phyloP scores from a whole-genome alignment of 2,329 filamentous ascomycete genomes.

The Aspergillus tamarii region DNA sequence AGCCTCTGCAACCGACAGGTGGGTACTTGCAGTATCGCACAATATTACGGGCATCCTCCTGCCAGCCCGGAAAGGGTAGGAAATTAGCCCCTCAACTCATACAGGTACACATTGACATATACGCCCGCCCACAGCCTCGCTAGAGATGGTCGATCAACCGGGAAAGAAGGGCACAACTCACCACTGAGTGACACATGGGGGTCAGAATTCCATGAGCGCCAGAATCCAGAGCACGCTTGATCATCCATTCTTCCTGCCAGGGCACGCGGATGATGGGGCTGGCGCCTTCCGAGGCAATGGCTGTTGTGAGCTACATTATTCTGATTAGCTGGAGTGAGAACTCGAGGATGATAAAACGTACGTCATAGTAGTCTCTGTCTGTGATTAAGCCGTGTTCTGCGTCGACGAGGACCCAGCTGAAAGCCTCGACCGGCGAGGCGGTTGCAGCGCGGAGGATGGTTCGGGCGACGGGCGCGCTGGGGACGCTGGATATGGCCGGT shows the following conservation, averaged over 20 bases:
- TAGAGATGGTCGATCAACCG: too few species aligned
- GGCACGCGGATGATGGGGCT: conserved; percentile 42
- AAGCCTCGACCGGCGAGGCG: conserved; percentile 20
- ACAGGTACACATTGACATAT: too few species aligned
- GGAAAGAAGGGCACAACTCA: conserved; percentile 7
- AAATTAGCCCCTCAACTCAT: not conserved
- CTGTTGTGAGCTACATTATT: conserved; percentile 22
- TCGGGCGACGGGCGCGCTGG: conserved; percentile 35
- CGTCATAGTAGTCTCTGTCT: conserved; percentile 43
- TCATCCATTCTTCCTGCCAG: conserved; percentile 42
- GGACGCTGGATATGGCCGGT: conserved; percentile 24
- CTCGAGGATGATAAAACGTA: not conserved
- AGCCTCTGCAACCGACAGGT: conserved; percentile 35
- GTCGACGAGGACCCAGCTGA: conserved; percentile 45
- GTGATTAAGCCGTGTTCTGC: conserved; percentile 45
- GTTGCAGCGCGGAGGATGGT: conserved; percentile 35
- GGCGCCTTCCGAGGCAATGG: conserved; percentile 38
- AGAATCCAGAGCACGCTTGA: conserved; percentile 44
- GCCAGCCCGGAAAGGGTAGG: not conserved
- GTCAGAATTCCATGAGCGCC: conserved; percentile 44
- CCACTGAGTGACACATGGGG: conserved; percentile 37
- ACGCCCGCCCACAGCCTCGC: too few species aligned
- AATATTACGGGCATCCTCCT: conserved; percentile 35
- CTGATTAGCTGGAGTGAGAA: not conserved
- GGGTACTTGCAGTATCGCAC: conserved; percentile 38